Evolutionary conservation across 148 eudicot species (phyloP).

Genomic region (Pouteria glomerata): DNA sequence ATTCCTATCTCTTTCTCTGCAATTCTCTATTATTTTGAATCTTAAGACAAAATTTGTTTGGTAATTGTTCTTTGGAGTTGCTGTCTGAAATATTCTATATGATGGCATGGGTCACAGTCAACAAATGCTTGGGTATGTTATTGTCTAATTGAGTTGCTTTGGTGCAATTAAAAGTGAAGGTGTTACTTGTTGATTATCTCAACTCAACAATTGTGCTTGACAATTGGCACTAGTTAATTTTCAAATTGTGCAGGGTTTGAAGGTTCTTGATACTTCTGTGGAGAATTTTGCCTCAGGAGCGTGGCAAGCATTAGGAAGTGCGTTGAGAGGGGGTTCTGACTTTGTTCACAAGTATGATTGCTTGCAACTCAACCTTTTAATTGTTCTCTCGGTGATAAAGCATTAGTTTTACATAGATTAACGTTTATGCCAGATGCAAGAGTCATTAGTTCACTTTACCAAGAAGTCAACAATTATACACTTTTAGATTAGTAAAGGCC

Average conservation of each 20-base stretch:
- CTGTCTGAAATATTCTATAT: background rate
- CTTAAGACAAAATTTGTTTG: too few relatives aligned
- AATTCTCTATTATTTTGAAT: too few relatives aligned
- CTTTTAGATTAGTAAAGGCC: background rate
- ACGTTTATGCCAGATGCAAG: too few relatives aligned
- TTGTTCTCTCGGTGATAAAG: background rate
- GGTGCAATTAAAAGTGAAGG: too few relatives aligned
- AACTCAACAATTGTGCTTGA: too few relatives aligned
- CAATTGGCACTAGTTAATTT: too few relatives aligned
- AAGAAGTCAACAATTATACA: background rate
- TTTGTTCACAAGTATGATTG: constrained; percentile 69
- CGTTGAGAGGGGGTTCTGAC: constrained; percentile 72
- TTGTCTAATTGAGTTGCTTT: background rate
- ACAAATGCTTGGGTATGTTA: background rate
- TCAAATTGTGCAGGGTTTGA: constrained; percentile 96
- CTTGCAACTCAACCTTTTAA: background rate
- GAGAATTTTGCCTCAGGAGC: constrained; percentile 94
- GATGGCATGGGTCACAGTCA: background rate
- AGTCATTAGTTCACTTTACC: background rate
- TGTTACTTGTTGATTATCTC: background rate
- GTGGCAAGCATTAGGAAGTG: constrained; percentile 96
- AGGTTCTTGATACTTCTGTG: constrained; percentile 70
- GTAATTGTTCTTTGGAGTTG: background rate
- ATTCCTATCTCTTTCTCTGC: too few relatives aligned
- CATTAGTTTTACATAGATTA: too few relatives aligned